phyloP scores from a whole-genome alignment of 495 filamentous ascomycete species.

The Penicillium pulvis region DNA sequence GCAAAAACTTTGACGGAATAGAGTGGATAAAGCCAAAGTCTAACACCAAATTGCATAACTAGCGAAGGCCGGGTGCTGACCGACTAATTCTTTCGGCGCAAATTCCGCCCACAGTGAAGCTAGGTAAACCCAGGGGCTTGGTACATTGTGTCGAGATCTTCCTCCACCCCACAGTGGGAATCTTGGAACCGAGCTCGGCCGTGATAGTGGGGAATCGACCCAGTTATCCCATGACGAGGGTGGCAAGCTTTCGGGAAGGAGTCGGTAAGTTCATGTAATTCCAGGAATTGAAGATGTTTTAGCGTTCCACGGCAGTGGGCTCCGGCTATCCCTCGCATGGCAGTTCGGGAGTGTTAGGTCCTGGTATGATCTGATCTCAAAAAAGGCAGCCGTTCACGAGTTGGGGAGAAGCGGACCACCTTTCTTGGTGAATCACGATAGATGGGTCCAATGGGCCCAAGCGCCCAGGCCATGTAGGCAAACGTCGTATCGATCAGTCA shows the following conservation, averaged over 20 bases:
- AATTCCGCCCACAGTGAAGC: not conserved
- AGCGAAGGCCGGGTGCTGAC: conserved; percentile 15
- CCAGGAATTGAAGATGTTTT: conserved; percentile 19
- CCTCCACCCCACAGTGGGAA: conserved; percentile 18
- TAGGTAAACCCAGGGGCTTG: conserved; percentile 6
- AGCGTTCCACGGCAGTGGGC: conserved; percentile 19
- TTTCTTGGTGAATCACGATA: conserved; percentile 1
- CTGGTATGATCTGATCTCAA: conserved; percentile 1
- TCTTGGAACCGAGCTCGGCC: conserved; percentile 4
- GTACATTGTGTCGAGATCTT: conserved; percentile 14
- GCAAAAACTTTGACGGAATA: not conserved
- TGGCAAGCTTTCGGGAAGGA: conserved; percentile 12
- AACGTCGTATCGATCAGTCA: conserved; percentile 6
- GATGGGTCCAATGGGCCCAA: conserved; percentile 15
- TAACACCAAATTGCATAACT: conserved; percentile 4
- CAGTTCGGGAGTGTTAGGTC: conserved; percentile 2
- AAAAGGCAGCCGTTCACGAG: conserved; percentile 18
- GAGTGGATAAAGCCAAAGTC: too few relatives aligned
- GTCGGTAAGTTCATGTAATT: conserved; percentile 17
- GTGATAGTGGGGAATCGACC: conserved; percentile 12
- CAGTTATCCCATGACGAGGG: conserved; percentile 4
- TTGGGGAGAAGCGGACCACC: conserved; percentile 16
- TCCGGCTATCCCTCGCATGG: conserved; percentile 19
- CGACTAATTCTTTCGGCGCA: conserved; percentile 9
- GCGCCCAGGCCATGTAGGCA: conserved; percentile 24